These are phyloP conservation scores for Candida pseudofarinosa DNA, from an alignment of 805 yeast genomes.

Conservation along the genomic window DNA sequence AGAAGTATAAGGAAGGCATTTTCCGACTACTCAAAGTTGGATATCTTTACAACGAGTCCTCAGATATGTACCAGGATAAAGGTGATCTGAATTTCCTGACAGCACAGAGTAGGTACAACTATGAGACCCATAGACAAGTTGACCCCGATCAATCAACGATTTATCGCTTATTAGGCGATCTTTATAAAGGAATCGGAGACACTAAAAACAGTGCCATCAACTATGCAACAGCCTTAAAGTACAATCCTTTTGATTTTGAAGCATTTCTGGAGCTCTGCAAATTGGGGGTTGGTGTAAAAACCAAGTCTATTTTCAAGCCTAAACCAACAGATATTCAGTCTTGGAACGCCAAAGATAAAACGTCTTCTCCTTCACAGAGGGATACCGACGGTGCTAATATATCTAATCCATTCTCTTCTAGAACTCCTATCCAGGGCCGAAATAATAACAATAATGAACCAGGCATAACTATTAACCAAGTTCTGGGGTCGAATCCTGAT, in stretches of 20 bases:
- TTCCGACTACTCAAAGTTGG: conserved; percentile 32
- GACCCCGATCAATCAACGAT: conserved; percentile 70
- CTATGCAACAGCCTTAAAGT: conserved; percentile 63
- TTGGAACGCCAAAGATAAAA: background rate
- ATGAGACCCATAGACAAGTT: conserved; percentile 36
- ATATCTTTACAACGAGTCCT: conserved; percentile 24
- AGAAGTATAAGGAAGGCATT: conserved; percentile 59
- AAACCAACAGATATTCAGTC: conserved; percentile 2
- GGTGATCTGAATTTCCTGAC: conserved; percentile 12
- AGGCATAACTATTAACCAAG: conserved; percentile 13
- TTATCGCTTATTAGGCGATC: conserved; percentile 64
- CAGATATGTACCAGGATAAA: conserved; percentile 1
- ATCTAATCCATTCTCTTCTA: conserved; percentile 21
- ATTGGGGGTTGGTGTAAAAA: conserved; percentile 66
- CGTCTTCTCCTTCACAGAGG: background rate
- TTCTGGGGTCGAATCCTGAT: conserved; percentile 12
- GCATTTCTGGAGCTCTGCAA: conserved; percentile 73
- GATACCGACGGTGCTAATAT: conserved; percentile 12
- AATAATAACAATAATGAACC: conserved; percentile 5
- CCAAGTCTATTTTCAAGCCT: conserved; percentile 48
- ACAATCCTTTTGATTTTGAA: conserved; percentile 82
- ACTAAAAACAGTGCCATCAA: conserved; percentile 59
- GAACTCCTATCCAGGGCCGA: conserved; percentile 1
- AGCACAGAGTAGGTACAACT: conserved; percentile 22
- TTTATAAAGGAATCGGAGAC: conserved; percentile 58